These are phyloP conservation scores for Massarina eburnea DNA, from an alignment of 2,329 filamentous ascomycete genomes.

Conservation along the genomic window DNA sequence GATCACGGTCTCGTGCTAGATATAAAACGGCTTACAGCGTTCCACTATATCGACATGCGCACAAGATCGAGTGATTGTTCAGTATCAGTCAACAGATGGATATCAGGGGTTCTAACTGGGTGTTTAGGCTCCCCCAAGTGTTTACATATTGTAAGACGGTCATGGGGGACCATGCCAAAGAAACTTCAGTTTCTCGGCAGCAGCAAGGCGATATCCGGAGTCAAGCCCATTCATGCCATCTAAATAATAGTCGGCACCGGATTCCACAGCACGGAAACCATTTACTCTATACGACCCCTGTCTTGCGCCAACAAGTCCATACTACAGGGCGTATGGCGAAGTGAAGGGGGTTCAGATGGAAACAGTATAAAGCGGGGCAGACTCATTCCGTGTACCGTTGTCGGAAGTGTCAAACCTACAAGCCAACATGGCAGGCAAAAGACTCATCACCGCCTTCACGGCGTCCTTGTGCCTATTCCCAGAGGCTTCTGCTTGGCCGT, in stretches of 20 bases:
- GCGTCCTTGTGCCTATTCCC: constrained; percentile 26
- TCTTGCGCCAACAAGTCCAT: not conserved
- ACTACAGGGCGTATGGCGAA: not conserved
- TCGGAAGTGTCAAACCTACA: not conserved
- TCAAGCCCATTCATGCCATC: not conserved
- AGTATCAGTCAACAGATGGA: constrained; percentile 9
- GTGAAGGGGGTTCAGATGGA: not conserved
- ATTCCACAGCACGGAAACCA: not conserved
- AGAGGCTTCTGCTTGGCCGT: constrained; percentile 19
- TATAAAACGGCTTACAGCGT: not conserved
- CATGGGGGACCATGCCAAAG: not conserved
- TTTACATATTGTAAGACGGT: not conserved
- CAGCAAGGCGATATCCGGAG: not conserved
- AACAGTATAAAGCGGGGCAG: constrained; percentile 14
- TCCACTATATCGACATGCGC: not conserved
- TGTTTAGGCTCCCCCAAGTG: not conserved
- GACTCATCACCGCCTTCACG: constrained; percentile 21
- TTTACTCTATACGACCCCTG: not conserved
- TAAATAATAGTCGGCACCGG: not conserved
- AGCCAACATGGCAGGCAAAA: constrained; percentile 22
- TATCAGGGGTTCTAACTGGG: constrained; percentile 4
- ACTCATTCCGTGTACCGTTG: constrained; percentile 1
- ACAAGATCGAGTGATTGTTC: constrained; percentile 1
- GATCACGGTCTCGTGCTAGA: not conserved
- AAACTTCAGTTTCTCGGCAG: not conserved